phyloP scores from a whole-genome alignment of 2,329 filamentous ascomycete genomes.

The Alternaria conjuncta region DNA sequence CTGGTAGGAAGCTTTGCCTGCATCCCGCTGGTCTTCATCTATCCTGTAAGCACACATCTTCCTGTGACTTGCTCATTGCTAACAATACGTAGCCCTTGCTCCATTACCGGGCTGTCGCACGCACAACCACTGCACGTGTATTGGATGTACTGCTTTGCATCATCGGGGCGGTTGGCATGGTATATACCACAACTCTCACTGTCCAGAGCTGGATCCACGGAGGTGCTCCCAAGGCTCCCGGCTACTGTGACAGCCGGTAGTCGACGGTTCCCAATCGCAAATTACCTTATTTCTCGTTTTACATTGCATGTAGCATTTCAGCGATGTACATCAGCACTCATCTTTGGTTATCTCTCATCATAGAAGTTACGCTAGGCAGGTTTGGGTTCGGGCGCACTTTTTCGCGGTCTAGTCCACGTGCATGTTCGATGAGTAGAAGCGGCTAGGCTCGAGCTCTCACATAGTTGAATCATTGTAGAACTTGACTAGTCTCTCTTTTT shows the following conservation, averaged over 20 bases:
- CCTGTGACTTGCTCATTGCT: slow-evolving; percentile 26
- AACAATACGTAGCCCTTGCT: slow-evolving; percentile 74
- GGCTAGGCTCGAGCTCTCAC: not conserved
- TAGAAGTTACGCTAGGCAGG: not conserved
- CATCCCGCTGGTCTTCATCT: slow-evolving; percentile 95
- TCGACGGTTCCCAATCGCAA: not conserved
- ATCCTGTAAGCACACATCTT: slow-evolving; percentile 73
- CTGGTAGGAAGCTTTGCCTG: slow-evolving; percentile 97
- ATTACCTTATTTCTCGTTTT: not conserved
- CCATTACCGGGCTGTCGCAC: slow-evolving; percentile 82
- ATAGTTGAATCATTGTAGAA: not conserved
- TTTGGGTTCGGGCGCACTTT: not conserved
- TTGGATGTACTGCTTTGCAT: slow-evolving; percentile 78
- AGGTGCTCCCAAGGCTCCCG: slow-evolving; percentile 59
- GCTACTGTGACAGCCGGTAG: slow-evolving; percentile 65
- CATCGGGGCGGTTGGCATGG: slow-evolving; percentile 86
- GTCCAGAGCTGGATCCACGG: slow-evolving; percentile 82
- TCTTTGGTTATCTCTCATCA: not conserved
- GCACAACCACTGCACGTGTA: slow-evolving; percentile 68
- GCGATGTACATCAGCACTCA: slow-evolving; percentile 8
- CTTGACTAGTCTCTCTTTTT: not conserved
- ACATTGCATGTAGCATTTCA: slow-evolving; percentile 13
- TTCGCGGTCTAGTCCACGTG: not conserved
- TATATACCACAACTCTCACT: slow-evolving; percentile 88
- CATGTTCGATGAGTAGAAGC: not conserved